Base-by-base conservation (phyloP, 768 basidiomycete species). In the Tephrocybe sp. region DNA sequence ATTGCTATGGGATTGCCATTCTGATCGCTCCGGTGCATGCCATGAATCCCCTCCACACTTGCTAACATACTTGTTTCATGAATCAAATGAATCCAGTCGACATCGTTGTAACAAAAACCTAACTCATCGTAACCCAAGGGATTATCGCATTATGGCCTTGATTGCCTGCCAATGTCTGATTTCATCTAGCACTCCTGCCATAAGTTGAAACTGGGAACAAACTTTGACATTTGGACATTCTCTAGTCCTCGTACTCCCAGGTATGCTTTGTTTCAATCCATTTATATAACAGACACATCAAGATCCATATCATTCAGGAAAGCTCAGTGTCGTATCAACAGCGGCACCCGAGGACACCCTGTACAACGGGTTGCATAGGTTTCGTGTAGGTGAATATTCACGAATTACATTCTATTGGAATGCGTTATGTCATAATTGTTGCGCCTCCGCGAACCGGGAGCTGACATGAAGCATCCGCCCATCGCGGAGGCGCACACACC, bases 341-440 rank as follows among this genome's bases (percentile, higher is more conserved):
- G 14, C n/a, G 14, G 19, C 31, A 17, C 31, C 23, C 17, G 33
- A 23, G 22, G 33, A 47, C 40, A 50, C 20, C 48, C 48, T 54
- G 48, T 55, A 35, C 40, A 38, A 20, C 26, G 19, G 34, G 22
- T 33, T n/a, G 40, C 36, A 42, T 38, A 51, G 19, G 43, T 52
- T 50, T 45, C 50, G 48, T 46, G 35, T 23, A 16, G 34, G 23
- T 26, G 26, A 26, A 14, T 38, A 32, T 5, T 50, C 12, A n/a
- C 23, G 19, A n/a, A 11, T 31, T 45, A 10, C 42, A 34, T 44
- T 48, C 12, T 22, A n/a, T 23, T 38, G 19, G 16, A 33, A 38
- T 42, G 19, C 11, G 5, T 33, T 9, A 14, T 22, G 34, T 39
- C 43, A 49, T 40, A 19, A 40, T 38, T 26, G n/a, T 11, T n/a